Evolutionary conservation across 176 grass and related monocot species (phyloP), one percentile per base, ranked within the genome.

Genomic region (Bolboschoenus planiculmis): DNA sequence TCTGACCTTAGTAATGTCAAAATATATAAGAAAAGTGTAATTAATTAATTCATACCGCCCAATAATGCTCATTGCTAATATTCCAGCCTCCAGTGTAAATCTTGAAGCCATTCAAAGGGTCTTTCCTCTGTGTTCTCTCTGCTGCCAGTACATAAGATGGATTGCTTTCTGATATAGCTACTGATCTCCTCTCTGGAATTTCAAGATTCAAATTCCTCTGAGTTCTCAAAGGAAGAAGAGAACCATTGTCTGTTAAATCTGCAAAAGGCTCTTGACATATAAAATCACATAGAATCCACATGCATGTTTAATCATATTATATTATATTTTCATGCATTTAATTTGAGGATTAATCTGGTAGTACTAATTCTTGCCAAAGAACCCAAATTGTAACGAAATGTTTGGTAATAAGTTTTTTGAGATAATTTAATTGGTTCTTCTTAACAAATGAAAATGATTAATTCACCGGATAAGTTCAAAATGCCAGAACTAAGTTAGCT

Each of bases 51-150:
- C 95, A 89, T 88, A 98, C 95, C 7, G 92, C 89, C 60, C 84
- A 67, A 81, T 98, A 98, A 87, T 98, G 90, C 34, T 57, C 14
- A 87, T 91, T 43, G 79, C 90, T 98, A 80, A 98, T 98, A 88
- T 98, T 98, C 95, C 95, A 95, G 8, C 95, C 95, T 59, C 84
- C 90, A 40, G 67, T 87, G 89, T 95, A 98, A 55, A 79, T 48
- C 58, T 78, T 66, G 75, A 98, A 90, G 44, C 88, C 85, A 79
- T 93, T 74, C 3, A 91, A 86, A 24, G 92, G 95, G 14, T 98
- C 95, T 88, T 84, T 95, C 56, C 95, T 87, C 15, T 84, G 90
- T 67, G 90, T 98, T 78, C 84, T 88, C 85, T 85, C 65, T 10
- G 87, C 86, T 6, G 90, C 95, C 85, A 98, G 71, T 50, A 78